Base-by-base conservation (phyloP, 1,284 basidiomycete species). In the Athelia psychrophila region DNA sequence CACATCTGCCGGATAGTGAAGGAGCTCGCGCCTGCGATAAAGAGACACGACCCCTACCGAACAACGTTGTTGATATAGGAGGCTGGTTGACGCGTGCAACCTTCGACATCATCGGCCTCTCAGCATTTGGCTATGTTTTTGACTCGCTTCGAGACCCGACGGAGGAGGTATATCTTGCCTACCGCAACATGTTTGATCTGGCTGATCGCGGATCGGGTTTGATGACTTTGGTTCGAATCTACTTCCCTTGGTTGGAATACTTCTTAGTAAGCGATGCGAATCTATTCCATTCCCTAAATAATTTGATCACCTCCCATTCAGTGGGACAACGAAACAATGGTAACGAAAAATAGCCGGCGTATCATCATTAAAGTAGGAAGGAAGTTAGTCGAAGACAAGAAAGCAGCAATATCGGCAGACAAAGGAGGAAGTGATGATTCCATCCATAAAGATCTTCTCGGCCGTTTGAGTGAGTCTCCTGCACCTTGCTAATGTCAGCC, bases 81-180 rank as follows among this genome's bases (percentile, higher is more conserved):
- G 73, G 74, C 54, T 80, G 78, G 77, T 60, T 76, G 15, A 74
- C 75, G 19, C 72, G 77, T 15, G 75, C 75, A 2, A 71, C 76
- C 8, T 79, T 81, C 50, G 79, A 81, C 55, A 71, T 78, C 4
- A 77, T 80, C 44, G 79, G 78, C 15, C 67, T 79, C 10, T 69
- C 74, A 16, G 78, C 74, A 12, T 76, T 81, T 38, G 72, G 77
- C 55, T 77, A 80, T 54, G 64, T 72, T 24, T 79, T 81, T 60
- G 65, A 74, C 47, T 67, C 78, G 3, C 60, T 81, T 4, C 64
- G 72, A 50, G 71, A 76, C 50, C 76, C 80, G 57, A 69, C 73
- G 1, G 76, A 78, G 53, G 66, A 69, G 48, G 69, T 79, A 3
- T 79, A 80, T 54, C 52, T 65, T 27, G 78, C 78, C 6, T 80